Conservation (phyloP, 208 protist genomes). For the Trypanosoma theileri region DNA sequence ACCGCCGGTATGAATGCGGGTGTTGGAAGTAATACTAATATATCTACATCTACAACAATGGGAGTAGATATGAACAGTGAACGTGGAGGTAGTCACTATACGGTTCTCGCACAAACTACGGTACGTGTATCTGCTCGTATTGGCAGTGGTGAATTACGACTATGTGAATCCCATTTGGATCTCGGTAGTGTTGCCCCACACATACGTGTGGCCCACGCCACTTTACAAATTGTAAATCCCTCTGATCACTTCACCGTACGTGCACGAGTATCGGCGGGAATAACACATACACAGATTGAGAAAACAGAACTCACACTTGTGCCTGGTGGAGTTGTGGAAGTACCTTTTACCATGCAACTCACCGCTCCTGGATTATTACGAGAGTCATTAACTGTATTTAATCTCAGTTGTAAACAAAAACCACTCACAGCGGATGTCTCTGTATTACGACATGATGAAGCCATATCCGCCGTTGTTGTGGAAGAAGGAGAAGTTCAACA, state of each 20-base stretch:
- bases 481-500: neutral
- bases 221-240: conserved; percentile 52
- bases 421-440: conserved; percentile 43
- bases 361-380: conserved; percentile 46
- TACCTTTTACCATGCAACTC: conserved; percentile 54
- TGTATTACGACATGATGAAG: conserved; percentile 50
- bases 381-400: conserved; percentile 60
- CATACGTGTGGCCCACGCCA: conserved; percentile 36
- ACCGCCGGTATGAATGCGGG: neutral
- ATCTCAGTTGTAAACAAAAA: conserved; percentile 68
- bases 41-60: too few species aligned
- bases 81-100: too few species aligned
- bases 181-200: conserved; percentile 46
- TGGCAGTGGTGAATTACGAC: conserved; percentile 52
- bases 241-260: conserved; percentile 66
- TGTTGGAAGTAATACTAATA: neutral
- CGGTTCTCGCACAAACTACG: conserved; percentile 29
- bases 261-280: conserved; percentile 26
- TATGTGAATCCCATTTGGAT: conserved; percentile 40
- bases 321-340: conserved; percentile 41
- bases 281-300: conserved; percentile 22
- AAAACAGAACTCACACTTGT: conserved; percentile 32
- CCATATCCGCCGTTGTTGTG: conserved; percentile 30
- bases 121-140: conserved; percentile 50
- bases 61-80: too few species aligned